Percentiles rank a stretch among this genome's conserved stretches.
Evolutionary conservation across 495 filamentous ascomycete genomes (phyloP).

Genomic region (Neurospora sp.): DNA sequence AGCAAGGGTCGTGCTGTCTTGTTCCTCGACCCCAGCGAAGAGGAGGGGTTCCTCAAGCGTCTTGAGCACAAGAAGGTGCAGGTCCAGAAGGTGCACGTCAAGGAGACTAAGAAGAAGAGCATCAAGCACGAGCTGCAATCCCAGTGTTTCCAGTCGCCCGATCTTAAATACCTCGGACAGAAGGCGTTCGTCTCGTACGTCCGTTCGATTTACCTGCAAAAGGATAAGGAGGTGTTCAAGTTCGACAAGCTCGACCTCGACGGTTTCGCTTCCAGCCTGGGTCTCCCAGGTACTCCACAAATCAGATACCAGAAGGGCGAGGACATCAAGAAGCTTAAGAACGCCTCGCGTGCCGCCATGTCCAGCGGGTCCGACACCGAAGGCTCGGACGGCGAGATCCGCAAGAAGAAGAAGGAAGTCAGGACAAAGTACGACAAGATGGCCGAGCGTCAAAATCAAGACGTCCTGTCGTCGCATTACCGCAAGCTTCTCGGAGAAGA

Average conservation of each 20-base stretch:
- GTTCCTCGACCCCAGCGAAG: slow-evolving; percentile 87
- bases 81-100: slow-evolving; percentile 72
- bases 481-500: slow-evolving; percentile 70
- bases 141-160: slow-evolving; percentile 90
- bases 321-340: slow-evolving; percentile 77
- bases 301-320: slow-evolving; percentile 89
- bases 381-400: slow-evolving; percentile 34
- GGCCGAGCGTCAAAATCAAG: slow-evolving; percentile 91
- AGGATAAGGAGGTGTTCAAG: slow-evolving; percentile 86
- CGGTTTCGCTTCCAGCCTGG: slow-evolving; percentile 73
- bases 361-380: slow-evolving; percentile 42
- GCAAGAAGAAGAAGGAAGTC: slow-evolving; percentile 53
- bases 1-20: slow-evolving; percentile 77
- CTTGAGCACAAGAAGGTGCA: slow-evolving; percentile 83
- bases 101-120: slow-evolving; percentile 78
- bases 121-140: slow-evolving; percentile 78
- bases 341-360: slow-evolving; percentile 55
- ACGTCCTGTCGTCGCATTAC: slow-evolving; percentile 89
- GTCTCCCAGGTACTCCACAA: slow-evolving; percentile 79
- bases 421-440: slow-evolving; percentile 93
- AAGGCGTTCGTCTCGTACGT: slow-evolving; percentile 91
- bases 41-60: slow-evolving; percentile 70
- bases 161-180: slow-evolving; percentile 89
- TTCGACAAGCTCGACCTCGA: slow-evolving; percentile 72
- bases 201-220: slow-evolving; percentile 73